Evolutionary conservation across 805 yeast species (phyloP).

Genomic region (Komagataella pseudopastoris): DNA sequence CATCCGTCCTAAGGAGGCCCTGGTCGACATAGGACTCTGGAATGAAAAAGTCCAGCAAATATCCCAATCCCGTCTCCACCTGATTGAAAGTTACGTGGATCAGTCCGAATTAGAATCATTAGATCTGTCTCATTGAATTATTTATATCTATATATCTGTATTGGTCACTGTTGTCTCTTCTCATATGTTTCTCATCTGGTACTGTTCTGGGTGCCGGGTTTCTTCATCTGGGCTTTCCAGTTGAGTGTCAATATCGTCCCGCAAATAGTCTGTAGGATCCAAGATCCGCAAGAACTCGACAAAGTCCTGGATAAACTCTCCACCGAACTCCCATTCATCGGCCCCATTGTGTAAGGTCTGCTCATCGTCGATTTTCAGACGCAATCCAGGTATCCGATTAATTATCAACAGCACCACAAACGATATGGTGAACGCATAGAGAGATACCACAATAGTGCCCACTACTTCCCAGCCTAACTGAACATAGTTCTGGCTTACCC

Average conservation of each 20-base stretch:
- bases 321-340: conserved; percentile 74
- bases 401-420: conserved; percentile 47
- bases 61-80: conserved; percentile 23
- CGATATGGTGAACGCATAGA: conserved; percentile 54
- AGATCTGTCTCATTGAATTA: not conserved
- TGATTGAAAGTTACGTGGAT: conserved; percentile 24
- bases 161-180: not conserved
- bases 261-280: conserved; percentile 10
- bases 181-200: not conserved
- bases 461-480: conserved; percentile 64
- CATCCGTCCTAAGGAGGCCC: conserved; percentile 46
- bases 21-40: conserved; percentile 42
- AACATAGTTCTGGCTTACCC: conserved; percentile 75
- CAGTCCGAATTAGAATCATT: conserved; percentile 6
- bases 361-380: conserved; percentile 58
- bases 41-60: conserved; percentile 33
- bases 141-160: not conserved
- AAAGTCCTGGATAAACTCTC: conserved; percentile 85
- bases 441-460: conserved; percentile 28
- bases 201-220: not conserved
- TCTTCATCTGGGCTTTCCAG: not conserved
- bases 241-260: not conserved
- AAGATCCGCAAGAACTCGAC: conserved; percentile 84
- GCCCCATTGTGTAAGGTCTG: conserved; percentile 62
- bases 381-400: conserved; percentile 64